Base-by-base conservation (phyloP, 768 basidiomycete species). In the Lactarius pseudohatsudake region DNA sequence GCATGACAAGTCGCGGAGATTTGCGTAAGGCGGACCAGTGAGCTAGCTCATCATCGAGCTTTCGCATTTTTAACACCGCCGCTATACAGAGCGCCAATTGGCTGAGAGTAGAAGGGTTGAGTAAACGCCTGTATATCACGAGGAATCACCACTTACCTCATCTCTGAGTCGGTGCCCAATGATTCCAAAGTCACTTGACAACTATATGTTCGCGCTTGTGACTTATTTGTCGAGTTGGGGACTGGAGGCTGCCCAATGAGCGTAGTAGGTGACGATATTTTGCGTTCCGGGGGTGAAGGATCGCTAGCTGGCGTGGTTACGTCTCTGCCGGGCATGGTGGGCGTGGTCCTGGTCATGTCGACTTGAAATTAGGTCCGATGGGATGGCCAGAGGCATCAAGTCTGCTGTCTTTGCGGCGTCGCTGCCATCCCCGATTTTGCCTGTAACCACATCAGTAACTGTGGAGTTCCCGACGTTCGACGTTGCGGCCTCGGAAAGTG, bases 11-110 rank as follows among this genome's bases (percentile, higher is more conserved):
- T 45, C 59, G 66, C 20, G 30, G 53, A 40, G 66, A 59, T 45
- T 40, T 67, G 16, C 62, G 62, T n/a, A 67, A 26, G 18, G 28
- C 54, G n/a, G 53, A 55, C 28, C 63, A 59, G 1, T 60, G 61
- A 32, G 43, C 38, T 11, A 56, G 15, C 58, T 67, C 53, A 22
- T 34, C 26, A 20, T 67, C 41, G 22, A 67, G 41, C 36, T 38
- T 57, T 5, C 62, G 66, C 57, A 57, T 59, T 26, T 60, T 59
- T 36, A 55, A 47, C 22, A 54, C 38, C 34, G 41, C 36, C 7
- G 43, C 58, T 32, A 10, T 45, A 22, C n/a, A 38, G 11, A 61
- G 60, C 10, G 26, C 32, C 58, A 64, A 22, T 53, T 20, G 20
- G 38, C 66, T 67, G n/a, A 45, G 26, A 11, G 62, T 16, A 30